phyloP scores from a whole-genome alignment of 139 green algal genomes.

The Chlamydomonas schloesseri region DNA sequence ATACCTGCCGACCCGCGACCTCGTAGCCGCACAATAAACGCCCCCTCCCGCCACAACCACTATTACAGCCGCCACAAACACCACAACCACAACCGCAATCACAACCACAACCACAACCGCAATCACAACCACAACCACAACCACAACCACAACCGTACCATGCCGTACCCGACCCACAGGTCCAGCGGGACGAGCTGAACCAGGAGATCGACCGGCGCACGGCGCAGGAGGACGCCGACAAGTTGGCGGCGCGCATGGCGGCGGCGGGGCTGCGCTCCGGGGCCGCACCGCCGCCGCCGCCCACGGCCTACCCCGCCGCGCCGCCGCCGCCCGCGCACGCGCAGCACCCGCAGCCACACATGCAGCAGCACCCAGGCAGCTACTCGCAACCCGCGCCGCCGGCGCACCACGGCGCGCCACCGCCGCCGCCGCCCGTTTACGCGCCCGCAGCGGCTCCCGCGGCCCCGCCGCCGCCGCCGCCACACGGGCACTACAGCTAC shows the following conservation, averaged over 20 bases:
- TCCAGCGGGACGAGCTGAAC: slow-evolving; percentile 53
- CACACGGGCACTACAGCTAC: not conserved
- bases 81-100: too few relatives aligned
- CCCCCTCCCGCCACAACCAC: too few relatives aligned
- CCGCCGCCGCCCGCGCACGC: not conserved
- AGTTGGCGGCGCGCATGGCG: slow-evolving; percentile 11
- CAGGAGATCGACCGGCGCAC: slow-evolving; percentile 37
- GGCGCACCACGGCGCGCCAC: not conserved
- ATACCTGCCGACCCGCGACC: too few relatives aligned
- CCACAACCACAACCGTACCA: too few relatives aligned
- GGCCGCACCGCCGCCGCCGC: not conserved
- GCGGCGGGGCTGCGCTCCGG: not conserved
- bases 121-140: too few relatives aligned
- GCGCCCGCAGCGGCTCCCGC: not conserved
- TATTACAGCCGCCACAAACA: too few relatives aligned
- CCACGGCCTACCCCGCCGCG: slow-evolving; percentile 22
- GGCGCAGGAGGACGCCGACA: slow-evolving; percentile 32
- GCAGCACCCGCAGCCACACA: not conserved
- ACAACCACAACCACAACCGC: too few relatives aligned
- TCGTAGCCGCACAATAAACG: too few relatives aligned
- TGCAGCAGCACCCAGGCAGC: not conserved
- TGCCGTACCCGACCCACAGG: too few relatives aligned
- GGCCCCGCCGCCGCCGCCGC: not conserved
- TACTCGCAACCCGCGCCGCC: not conserved
- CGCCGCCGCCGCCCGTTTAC: slow-evolving; percentile 3